phyloP scores from a whole-genome alignment of 169 alveolate genomes.

The Cystoisospora suis region DNA sequence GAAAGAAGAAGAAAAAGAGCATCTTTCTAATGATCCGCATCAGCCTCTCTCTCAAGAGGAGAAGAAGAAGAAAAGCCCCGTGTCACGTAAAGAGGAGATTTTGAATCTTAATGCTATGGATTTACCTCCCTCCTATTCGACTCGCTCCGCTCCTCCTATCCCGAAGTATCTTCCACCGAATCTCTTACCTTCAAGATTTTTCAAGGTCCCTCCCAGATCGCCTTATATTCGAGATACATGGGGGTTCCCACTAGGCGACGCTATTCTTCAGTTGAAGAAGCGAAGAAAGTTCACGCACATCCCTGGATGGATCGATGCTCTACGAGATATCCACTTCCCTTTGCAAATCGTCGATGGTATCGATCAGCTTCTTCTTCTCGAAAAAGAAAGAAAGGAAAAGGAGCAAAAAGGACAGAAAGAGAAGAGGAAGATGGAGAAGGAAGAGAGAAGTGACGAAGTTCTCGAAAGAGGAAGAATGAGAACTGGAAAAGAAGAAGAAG shows the following conservation, averaged over 20 bases:
- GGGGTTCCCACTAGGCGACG: constrained; percentile 29
- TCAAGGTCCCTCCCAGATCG: neutral
- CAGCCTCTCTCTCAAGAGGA: too few species aligned
- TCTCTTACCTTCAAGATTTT: neutral
- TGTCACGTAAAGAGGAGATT: too few species aligned
- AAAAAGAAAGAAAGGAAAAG: neutral
- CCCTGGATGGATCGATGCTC: neutral
- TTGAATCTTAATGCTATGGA: too few species aligned
- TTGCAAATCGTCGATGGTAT: neutral
- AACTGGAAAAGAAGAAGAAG: too few species aligned
- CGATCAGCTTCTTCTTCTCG: neutral
- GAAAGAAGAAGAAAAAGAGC: too few species aligned
- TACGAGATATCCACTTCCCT: constrained; percentile 17
- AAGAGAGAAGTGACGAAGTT: neutral
- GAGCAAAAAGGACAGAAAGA: neutral
- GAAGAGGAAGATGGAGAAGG: too few species aligned
- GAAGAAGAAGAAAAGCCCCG: too few species aligned
- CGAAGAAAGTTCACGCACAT: neutral
- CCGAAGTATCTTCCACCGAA: neutral
- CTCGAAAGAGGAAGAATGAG: neutral
- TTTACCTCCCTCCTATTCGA: too few species aligned
- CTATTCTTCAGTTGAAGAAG: neutral
- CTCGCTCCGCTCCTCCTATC: neutral
- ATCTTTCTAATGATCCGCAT: too few species aligned
- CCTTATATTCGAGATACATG: neutral